Base-by-base conservation (phyloP, 177 flowering plant genomes). In the Vitis hybrid region DNA sequence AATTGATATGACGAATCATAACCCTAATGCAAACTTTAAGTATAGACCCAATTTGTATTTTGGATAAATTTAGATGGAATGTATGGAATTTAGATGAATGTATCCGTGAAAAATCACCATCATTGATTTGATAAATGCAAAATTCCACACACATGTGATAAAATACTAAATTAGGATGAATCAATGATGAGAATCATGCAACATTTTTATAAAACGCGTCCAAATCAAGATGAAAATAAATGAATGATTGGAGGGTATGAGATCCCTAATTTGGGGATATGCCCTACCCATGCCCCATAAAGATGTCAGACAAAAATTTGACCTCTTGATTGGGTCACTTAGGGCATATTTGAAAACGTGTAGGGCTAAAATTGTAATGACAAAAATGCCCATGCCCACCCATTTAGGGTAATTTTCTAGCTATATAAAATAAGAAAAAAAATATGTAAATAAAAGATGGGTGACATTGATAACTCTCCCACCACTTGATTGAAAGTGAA, bases 201-300 rank as follows among this genome's bases (percentile, higher is more conserved):
- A 60, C 6, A 30, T 60, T 24, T 10, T 61, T 32, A 14, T 32
- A 32, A 61, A 11, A 60, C 35, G 64, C 8, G 64, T 61, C 49
- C 49, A 14, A 61, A 6, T 30, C 3, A 61, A 61, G 48, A 61
- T 61, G 64, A 61, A 61, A n/a, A 61, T 61, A 61, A 32, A 61
- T 35, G 64, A 61, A 30, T 61, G 64, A 32, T 30, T 61, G 64
- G 64, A 30, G 64, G 6, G 35, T 32, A 30, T 61, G 32, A 32
- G 46, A 40, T 40, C 48, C 48, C 48, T 40, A 6, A 40, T 40
- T 62, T 60, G 66, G 70, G 56, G 21, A 67, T 2, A 72, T 30
- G 24, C 65, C 40, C 24, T 61, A 54, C 71, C 70, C 67, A 67
- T 67, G 49, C 55, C 66, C 69, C 2, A 21, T 18, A 30, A 62